These are phyloP conservation scores for Ganoderma sinense DNA, from an alignment of 1,284 basidiomycete species.

Conservation along the genomic window DNA sequence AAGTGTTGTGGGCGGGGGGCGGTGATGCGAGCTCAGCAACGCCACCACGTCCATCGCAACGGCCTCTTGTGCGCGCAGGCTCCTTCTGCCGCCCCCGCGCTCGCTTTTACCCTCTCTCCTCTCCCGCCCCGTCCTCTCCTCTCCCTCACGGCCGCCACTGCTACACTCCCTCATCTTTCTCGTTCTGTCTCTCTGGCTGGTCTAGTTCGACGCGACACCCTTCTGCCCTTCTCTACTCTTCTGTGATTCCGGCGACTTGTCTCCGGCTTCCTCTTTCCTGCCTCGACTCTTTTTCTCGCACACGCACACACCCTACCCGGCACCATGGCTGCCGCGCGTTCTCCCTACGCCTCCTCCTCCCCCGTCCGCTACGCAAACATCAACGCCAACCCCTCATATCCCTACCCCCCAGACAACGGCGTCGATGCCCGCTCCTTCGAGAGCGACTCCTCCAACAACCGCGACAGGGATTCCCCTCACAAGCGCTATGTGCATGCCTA, in stretches of 20 bases:
- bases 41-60: not conserved
- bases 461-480: conserved; percentile 18
- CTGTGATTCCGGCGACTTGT: not conserved
- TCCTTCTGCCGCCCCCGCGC: not conserved
- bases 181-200: conserved; percentile 16
- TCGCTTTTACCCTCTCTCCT: conserved; percentile 1
- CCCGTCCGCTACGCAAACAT: conserved; percentile 29
- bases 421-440: conserved; percentile 29
- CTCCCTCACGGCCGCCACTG: conserved; percentile 8
- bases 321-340: conserved; percentile 40
- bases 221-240: not conserved
- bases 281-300: not conserved
- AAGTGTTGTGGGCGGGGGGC: not conserved
- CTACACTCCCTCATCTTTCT: not conserved
- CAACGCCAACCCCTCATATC: conserved; percentile 24
- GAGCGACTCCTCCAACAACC: conserved; percentile 21
- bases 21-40: not conserved
- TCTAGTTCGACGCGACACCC: conserved; percentile 26
- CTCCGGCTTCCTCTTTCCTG: not conserved
- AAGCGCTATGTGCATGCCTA: conserved; percentile 7
- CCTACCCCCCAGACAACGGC: conserved; percentile 34
- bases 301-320: not conserved
- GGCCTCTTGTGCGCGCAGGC: not conserved
- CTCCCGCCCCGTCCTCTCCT: conserved; percentile 12
- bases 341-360: conserved; percentile 37